Percentiles rank a stretch among this genome's conserved stretches.
phyloP scores from a whole-genome alignment of 2,329 filamentous ascomycete genomes.

The Aureobasidium sp. region DNA sequence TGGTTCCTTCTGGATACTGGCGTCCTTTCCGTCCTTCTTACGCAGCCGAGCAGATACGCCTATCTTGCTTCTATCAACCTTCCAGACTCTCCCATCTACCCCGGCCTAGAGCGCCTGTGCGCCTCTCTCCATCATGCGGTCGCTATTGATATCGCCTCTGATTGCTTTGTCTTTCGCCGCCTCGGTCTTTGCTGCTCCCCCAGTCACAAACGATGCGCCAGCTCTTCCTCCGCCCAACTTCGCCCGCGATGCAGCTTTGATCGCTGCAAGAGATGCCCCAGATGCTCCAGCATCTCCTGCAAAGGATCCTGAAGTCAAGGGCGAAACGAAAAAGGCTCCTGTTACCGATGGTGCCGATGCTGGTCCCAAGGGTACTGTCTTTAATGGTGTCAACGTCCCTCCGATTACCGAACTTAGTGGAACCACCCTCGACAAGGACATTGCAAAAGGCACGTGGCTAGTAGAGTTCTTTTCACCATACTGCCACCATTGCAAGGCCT shows the following conservation, averaged over 20 bases:
- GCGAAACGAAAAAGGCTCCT: slow-evolving; percentile 30
- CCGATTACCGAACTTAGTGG: slow-evolving; percentile 54
- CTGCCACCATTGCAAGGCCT: slow-evolving; percentile 64
- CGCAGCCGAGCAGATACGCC: not conserved
- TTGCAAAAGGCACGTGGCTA: slow-evolving; percentile 55
- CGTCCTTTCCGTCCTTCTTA: not conserved
- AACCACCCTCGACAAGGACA: slow-evolving; percentile 48
- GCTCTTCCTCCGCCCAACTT: not conserved
- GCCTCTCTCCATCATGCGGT: slow-evolving; percentile 19
- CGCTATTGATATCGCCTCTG: slow-evolving; percentile 21
- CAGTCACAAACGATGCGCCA: slow-evolving; percentile 8
- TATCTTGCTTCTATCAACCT: not conserved
- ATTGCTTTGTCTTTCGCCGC: slow-evolving; percentile 22
- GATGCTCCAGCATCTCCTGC: slow-evolving; percentile 16
- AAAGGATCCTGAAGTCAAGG: slow-evolving; percentile 14
- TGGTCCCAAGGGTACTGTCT: slow-evolving; percentile 39
- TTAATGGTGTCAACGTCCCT: slow-evolving; percentile 60
- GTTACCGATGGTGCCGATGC: slow-evolving; percentile 20
- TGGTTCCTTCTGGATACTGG: not conserved
- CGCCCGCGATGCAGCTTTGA: slow-evolving; percentile 12
- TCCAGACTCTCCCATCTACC: not conserved
- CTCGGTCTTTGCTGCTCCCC: slow-evolving; percentile 16
- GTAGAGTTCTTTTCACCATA: slow-evolving; percentile 45
- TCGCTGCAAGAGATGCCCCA: slow-evolving; percentile 13
- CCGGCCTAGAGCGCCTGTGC: slow-evolving; percentile 10